These are phyloP conservation scores for Cyberlindnera euphorbiiphila DNA, from an alignment of 805 yeast genomes.

Conservation along the genomic window DNA sequence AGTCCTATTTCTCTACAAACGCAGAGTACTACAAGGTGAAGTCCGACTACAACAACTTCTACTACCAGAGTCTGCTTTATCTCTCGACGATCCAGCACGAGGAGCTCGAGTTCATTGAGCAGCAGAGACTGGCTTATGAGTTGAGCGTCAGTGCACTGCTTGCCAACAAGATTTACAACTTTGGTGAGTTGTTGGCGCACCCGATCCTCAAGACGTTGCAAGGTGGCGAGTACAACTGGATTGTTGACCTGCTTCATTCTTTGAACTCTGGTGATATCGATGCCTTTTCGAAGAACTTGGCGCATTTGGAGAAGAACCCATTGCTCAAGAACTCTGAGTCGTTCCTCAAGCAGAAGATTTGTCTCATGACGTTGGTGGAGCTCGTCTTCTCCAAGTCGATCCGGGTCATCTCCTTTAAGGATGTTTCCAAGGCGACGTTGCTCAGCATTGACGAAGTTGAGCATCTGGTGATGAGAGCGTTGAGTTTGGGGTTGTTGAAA, in stretches of 20 bases:
- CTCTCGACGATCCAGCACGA: conserved; percentile 65
- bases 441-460: conserved; percentile 68
- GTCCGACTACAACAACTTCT: conserved; percentile 76
- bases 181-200: conserved; percentile 91
- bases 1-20: conserved; percentile 77
- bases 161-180: conserved; percentile 90
- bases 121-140: conserved; percentile 61
- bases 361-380: conserved; percentile 89
- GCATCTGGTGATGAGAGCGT: conserved; percentile 85
- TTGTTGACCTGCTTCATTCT: conserved; percentile 62
- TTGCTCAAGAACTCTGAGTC: conserved; percentile 53
- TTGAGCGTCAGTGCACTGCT: conserved; percentile 81
- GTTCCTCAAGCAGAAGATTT: conserved; percentile 83
- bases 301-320: conserved; percentile 44
- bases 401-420: conserved; percentile 67
- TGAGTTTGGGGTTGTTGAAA: conserved; percentile 74
- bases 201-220: conserved; percentile 61
- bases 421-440: conserved; percentile 69
- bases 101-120: conserved; percentile 36
- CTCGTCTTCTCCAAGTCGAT: conserved; percentile 76
- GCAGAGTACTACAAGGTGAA: conserved; percentile 71
- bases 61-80: conserved; percentile 76
- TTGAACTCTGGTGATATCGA: conserved; percentile 76
- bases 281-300: conserved; percentile 51
- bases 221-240: conserved; percentile 57